These are phyloP conservation scores for Daldinia caldariorum DNA, from an alignment of 495 filamentous ascomycete species.

Conservation along the genomic window DNA sequence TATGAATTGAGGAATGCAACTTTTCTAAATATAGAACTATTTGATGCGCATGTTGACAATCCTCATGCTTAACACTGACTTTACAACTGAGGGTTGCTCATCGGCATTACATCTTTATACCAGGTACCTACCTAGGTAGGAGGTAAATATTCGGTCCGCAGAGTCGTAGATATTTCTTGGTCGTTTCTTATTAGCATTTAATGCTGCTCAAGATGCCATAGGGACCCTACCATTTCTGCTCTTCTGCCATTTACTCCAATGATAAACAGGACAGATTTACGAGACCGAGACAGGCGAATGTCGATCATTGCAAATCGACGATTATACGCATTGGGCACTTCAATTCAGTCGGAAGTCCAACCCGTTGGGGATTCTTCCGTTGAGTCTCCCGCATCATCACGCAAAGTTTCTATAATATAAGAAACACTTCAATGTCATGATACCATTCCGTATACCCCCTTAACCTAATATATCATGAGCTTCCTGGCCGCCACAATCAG, in stretches of 20 bases:
- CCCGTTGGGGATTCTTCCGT: neutral
- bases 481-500: no score
- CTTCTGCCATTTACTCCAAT: neutral
- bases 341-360: neutral
- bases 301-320: neutral
- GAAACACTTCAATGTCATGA: neutral
- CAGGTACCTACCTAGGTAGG: no score
- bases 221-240: neutral
- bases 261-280: neutral
- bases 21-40: neutral
- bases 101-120: no score
- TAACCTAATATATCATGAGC: no score
- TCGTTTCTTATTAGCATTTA: no score
- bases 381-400: constrained; percentile 1
- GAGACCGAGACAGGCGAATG: neutral
- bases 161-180: no score
- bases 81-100: no score
- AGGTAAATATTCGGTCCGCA: no score
- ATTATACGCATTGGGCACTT: neutral
- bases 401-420: neutral
- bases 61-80: no score
- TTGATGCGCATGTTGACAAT: no score
- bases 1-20: neutral
- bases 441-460: neutral
- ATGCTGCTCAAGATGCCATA: neutral